Percentiles rank a stretch among this genome's conserved stretches.
Evolutionary conservation across 257 asterid species (phyloP).

Genomic region (Nicotiana attenuata): DNA sequence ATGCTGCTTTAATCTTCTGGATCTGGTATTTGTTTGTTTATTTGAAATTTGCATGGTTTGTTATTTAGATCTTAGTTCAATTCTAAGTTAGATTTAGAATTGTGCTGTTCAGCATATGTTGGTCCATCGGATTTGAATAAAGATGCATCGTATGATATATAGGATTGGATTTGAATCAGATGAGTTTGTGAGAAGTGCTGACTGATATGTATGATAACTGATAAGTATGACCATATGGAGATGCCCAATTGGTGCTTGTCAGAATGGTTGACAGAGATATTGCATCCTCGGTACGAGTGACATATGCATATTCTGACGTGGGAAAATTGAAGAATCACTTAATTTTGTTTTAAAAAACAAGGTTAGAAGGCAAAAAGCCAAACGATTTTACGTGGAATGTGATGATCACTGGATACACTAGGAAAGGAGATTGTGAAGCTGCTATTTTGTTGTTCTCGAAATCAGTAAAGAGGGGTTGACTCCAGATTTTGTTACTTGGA

Average conservation of each 20-base stretch:
- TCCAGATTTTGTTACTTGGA: conserved; percentile 61
- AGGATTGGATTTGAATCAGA: conserved; percentile 35
- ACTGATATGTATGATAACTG: conserved; percentile 41
- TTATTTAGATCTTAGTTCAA: no score
- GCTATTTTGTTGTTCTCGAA: conserved; percentile 32
- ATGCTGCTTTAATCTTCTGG: no score
- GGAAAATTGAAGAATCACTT: conserved; percentile 35
- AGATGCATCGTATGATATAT: conserved; percentile 40
- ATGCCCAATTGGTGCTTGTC: conserved; percentile 44
- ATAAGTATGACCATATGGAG: conserved; percentile 32
- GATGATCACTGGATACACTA: conserved; percentile 42
- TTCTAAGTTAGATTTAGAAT: background rate
- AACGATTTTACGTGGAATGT: conserved; percentile 59
- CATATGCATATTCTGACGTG: conserved; percentile 36
- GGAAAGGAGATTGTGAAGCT: conserved; percentile 43
- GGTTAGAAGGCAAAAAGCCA: conserved; percentile 33
- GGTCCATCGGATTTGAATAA: conserved; percentile 36
- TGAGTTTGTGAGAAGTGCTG: conserved; percentile 40
- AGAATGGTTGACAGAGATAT: conserved; percentile 49
- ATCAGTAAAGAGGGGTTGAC: conserved; percentile 40
- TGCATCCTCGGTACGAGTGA: conserved; percentile 52
- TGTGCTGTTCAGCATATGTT: conserved; percentile 39
- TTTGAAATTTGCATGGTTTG: no score
- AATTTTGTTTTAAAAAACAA: conserved; percentile 41
- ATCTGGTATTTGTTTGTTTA: no score